Evolutionary conservation across 169 alveolate genomes (phyloP).

Genomic region (Sarcocystis neurona): DNA sequence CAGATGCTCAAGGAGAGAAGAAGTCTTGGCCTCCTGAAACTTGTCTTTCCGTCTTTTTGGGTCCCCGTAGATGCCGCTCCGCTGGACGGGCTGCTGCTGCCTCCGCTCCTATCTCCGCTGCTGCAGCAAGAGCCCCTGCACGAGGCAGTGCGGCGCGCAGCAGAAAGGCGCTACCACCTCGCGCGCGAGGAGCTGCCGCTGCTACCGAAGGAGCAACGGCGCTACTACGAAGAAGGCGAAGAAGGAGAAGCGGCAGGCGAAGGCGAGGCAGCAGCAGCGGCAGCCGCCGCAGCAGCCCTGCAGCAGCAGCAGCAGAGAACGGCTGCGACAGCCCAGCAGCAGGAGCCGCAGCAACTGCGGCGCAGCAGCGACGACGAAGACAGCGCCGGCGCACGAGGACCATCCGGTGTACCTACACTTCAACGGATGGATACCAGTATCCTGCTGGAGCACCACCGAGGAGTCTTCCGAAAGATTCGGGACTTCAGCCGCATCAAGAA

Average conservation of each 20-base stretch:
- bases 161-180: not conserved
- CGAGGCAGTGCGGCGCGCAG: too few species aligned
- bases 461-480: not conserved
- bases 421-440: conserved; percentile 6
- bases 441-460: not conserved
- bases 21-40: not conserved
- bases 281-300: not conserved
- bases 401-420: not conserved
- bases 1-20: not conserved
- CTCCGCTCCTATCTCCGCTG: conserved; percentile 21
- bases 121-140: conserved; percentile 21
- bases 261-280: too few species aligned
- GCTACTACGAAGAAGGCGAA: too few species aligned
- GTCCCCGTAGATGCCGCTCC: not conserved
- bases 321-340: too few species aligned
- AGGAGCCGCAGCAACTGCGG: not conserved
- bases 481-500: too few species aligned
- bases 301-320: too few species aligned
- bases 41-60: conserved; percentile 8
- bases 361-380: not conserved
- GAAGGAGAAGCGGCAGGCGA: too few species aligned
- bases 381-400: not conserved
- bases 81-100: not conserved
- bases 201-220: too few species aligned
- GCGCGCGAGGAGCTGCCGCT: not conserved